phyloP scores from a whole-genome alignment of 768 basidiomycete species.

The Naganishia onofrii region DNA sequence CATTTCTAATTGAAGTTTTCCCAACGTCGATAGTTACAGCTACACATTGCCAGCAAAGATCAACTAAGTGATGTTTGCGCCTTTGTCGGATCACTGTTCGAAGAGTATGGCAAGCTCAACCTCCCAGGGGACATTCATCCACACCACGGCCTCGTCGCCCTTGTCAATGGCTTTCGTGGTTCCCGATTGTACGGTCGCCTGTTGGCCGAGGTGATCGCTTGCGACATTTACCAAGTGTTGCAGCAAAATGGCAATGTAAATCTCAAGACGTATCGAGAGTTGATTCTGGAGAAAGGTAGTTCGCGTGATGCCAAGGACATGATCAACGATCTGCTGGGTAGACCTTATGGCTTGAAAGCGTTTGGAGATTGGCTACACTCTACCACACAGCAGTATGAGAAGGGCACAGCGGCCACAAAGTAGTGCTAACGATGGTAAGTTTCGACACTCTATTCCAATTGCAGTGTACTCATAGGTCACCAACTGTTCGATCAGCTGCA shows the following conservation, averaged over 20 bases:
- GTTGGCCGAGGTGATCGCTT: not conserved
- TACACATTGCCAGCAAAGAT: not conserved
- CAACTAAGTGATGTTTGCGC: not conserved
- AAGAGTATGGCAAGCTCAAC: not conserved
- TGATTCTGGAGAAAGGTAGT: not conserved
- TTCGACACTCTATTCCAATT: too few relatives aligned
- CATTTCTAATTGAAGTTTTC: too few relatives aligned
- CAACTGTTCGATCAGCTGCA: too few relatives aligned
- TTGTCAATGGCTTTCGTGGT: slow-evolving; percentile 4
- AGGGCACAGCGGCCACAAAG: too few relatives aligned
- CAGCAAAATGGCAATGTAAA: not conserved
- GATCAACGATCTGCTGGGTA: not conserved
- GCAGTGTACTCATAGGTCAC: too few relatives aligned
- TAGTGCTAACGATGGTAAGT: too few relatives aligned
- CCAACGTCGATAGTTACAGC: slow-evolving; percentile 8
- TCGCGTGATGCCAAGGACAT: not conserved
- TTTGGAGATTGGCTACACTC: not conserved
- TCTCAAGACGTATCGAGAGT: not conserved
- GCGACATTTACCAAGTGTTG: not conserved
- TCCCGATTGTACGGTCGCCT: not conserved
- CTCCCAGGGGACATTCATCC: not conserved
- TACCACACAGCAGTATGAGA: too few relatives aligned
- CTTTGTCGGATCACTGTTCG: not conserved
- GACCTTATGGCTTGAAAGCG: not conserved
- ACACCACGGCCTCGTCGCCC: not conserved